Conservation (phyloP, 257 asterid species). For the Nicotiana tomentosiformis region DNA sequence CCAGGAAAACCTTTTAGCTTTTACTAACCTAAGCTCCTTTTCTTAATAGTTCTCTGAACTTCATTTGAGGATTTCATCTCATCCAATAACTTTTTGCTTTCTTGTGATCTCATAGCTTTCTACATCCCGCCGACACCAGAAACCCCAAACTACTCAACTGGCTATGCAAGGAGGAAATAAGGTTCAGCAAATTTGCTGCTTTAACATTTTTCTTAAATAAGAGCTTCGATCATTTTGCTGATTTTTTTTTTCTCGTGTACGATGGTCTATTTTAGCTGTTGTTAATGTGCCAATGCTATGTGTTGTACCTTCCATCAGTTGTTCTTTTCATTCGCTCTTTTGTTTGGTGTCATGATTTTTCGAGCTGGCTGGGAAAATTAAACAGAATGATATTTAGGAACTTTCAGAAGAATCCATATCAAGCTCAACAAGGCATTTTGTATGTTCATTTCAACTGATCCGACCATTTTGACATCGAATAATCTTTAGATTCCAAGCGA, state of each 20-base stretch:
- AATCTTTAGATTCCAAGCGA: not conserved
- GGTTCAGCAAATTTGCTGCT: constrained; percentile 34
- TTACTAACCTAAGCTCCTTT: constrained; percentile 8
- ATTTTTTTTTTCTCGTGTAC: not conserved
- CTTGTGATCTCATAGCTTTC: constrained; percentile 48
- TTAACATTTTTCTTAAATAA: not conserved
- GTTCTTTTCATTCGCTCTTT: not conserved
- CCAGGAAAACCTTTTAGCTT: not conserved
- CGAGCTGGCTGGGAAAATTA: not conserved
- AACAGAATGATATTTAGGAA: not conserved
- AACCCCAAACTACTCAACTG: constrained; percentile 69
- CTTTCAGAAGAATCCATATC: not conserved
- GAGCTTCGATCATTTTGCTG: not conserved
- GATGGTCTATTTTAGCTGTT: not conserved
- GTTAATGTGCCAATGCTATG: not conserved
- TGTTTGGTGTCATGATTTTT: not conserved
- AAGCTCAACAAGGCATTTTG: not conserved
- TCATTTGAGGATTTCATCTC: not conserved
- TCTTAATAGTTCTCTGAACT: constrained; percentile 8
- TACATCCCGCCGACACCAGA: constrained; percentile 87
- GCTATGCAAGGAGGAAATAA: constrained; percentile 91
- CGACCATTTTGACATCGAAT: not conserved
- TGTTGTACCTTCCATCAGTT: not conserved
- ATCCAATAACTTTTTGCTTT: constrained; percentile 4
- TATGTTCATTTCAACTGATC: not conserved